Base-by-base conservation (phyloP, 176 grass and related monocot species). In the Ensete ventricosum region DNA sequence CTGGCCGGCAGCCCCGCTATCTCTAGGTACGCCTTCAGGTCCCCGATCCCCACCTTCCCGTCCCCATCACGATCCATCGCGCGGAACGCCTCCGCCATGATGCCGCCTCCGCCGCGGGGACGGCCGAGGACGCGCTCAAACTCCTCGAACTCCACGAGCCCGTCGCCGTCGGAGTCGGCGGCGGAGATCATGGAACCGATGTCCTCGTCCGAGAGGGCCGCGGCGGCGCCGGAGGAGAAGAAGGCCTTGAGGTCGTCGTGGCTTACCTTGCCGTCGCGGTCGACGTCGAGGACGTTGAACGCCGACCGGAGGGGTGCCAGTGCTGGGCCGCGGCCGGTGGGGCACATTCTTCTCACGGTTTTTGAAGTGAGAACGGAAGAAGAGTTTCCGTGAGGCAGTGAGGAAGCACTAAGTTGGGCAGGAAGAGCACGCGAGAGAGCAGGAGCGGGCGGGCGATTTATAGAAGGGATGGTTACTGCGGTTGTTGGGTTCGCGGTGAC, bases 1-100 rank as follows among this genome's bases (percentile, higher is more conserved):
- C n/a, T 54, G 1, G 81, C 84, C 25, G 85, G 84, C 81, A 99
- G 86, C 53, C 95, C 90, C 34, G 87, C 88, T 88, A 83, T 89
- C 9, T 80, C 78, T 73, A 99, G 79, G 85, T 94, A 89, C 76
- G 80, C 84, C 81, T 86, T 99, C 78, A 99, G 79, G 77, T 99
- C 95, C 21, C 79, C 95, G 81, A 99, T 91, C 20, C 95, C 95
- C 24, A 99, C 84, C 88, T 81, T 94, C 67, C 95, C 95, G 69
- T 99, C 95, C 71, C 88, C 95, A 74, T 99, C 95, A 6, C 86
- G 75, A 76, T 99, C 95, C 95, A 99, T 99, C 63, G 91, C 79
- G 62, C 86, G 74, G 79, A 99, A 94, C 49, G 84, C 88, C 80
- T 94, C 95, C 82, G 86, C 89, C 67, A 99, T 79, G 64, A 84